These are phyloP conservation scores for Boletellus emodensis DNA, from an alignment of 768 basidiomycete species.

Conservation along the genomic window DNA sequence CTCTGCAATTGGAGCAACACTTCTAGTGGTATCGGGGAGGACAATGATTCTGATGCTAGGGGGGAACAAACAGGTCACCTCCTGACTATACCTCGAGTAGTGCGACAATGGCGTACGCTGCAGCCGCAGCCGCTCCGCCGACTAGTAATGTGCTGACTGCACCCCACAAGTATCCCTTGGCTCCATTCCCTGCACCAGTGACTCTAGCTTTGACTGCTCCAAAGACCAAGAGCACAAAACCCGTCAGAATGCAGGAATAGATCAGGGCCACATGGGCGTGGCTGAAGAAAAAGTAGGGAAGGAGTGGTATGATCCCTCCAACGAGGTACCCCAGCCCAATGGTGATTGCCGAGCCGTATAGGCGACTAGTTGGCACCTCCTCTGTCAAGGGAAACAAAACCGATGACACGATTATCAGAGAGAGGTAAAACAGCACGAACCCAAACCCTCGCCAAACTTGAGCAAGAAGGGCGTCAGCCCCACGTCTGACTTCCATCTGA, in stretches of 20 bases:
- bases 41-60: too few relatives aligned
- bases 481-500: constrained; percentile 71
- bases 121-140: constrained; percentile 84
- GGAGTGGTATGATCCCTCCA: constrained; percentile 88
- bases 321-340: constrained; percentile 93
- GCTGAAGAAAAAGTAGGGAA: constrained; percentile 89
- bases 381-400: constrained; percentile 41
- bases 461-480: constrained; percentile 92
- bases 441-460: constrained; percentile 92
- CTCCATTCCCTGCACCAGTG: constrained; percentile 70
- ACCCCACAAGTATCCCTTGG: constrained; percentile 77
- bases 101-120: constrained; percentile 58
- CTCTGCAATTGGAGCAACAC: too few relatives aligned
- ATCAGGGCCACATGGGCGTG: constrained; percentile 63
- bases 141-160: constrained; percentile 84
- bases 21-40: too few relatives aligned
- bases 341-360: constrained; percentile 90
- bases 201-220: constrained; percentile 87
- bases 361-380: constrained; percentile 79
- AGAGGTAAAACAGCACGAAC: constrained; percentile 38
- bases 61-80: too few relatives aligned
- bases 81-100: constrained; percentile 36
- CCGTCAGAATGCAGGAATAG: constrained; percentile 78
- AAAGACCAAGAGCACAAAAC: constrained; percentile 81
- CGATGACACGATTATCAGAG: not conserved